A percentile compares a stretch with the other conserved stretches of the same genome.
Conservation (phyloP, 2,329 filamentous ascomycete species). For the Endothia cerciana region DNA sequence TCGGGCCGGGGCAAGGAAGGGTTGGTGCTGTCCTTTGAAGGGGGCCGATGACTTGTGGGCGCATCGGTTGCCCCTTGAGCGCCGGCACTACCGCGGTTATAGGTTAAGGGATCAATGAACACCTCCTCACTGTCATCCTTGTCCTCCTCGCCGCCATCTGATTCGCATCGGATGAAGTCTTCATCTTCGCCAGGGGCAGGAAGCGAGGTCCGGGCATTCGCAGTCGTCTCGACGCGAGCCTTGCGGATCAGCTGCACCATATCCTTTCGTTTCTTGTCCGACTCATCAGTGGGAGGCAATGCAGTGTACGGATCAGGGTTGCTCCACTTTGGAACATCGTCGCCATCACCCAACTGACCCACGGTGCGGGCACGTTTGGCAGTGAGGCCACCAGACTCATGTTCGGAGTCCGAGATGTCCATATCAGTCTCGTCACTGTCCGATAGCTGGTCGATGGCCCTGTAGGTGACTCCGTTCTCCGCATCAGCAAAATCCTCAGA, state of each 20-base stretch:
- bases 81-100: slow-evolving; percentile 16
- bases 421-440: slow-evolving; percentile 68
- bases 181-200: slow-evolving; percentile 60
- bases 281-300: slow-evolving; percentile 74
- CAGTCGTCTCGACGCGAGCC: slow-evolving; percentile 67
- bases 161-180: slow-evolving; percentile 89
- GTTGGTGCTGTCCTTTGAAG: slow-evolving; percentile 3
- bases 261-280: slow-evolving; percentile 74
- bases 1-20: slow-evolving; percentile 3
- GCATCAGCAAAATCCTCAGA: slow-evolving; percentile 53
- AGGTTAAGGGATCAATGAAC: slow-evolving; percentile 28
- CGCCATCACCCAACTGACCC: slow-evolving; percentile 42
- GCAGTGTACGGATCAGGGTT: slow-evolving; percentile 94
- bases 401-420: slow-evolving; percentile 61
- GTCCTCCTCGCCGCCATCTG: slow-evolving; percentile 56
- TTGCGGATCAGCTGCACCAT: slow-evolving; percentile 92
- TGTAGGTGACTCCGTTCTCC: slow-evolving; percentile 54
- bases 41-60: slow-evolving; percentile 11
- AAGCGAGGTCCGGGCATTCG: slow-evolving; percentile 41
- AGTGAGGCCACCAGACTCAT: slow-evolving; percentile 44
- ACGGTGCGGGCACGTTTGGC: slow-evolving; percentile 46
- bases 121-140: slow-evolving; percentile 33
- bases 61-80: slow-evolving; percentile 12
- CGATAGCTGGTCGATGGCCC: slow-evolving; percentile 60
- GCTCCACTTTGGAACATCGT: slow-evolving; percentile 78